A percentile compares a stretch with the other conserved stretches of the same genome.
Evolutionary conservation across 2,329 filamentous ascomycete genomes (phyloP).

Genomic region (Myriosclerotinia scirpicola): DNA sequence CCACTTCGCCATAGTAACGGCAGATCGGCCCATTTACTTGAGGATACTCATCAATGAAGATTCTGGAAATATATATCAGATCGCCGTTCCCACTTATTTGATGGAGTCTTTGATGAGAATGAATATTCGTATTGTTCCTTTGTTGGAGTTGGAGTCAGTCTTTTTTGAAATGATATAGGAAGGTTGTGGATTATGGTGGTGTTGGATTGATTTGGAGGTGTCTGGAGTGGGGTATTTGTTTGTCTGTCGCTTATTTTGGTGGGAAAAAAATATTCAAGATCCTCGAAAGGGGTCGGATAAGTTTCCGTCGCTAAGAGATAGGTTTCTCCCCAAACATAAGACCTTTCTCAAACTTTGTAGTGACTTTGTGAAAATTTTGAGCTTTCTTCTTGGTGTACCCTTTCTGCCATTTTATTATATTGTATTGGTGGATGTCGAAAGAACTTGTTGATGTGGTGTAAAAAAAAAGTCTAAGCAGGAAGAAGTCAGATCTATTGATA

Average conservation of each 20-base stretch:
- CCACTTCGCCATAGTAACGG: too few species aligned
- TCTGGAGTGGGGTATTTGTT: neutral
- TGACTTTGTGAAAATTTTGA: neutral
- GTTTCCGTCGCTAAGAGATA: neutral
- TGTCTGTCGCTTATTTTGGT: neutral
- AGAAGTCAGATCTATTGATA: neutral
- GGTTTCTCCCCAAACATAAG: neutral
- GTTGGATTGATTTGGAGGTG: neutral
- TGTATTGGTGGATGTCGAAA: neutral
- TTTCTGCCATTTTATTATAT: neutral
- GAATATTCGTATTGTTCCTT: neutral
- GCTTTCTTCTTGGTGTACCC: neutral
- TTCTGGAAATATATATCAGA: too few species aligned
- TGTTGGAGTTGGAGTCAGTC: neutral
- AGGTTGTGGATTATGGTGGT: neutral
- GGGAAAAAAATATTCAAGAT: neutral
- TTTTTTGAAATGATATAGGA: neutral
- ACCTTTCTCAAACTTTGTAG: neutral
- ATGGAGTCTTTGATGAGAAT: neutral
- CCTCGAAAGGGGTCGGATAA: slow-evolving; percentile 1
- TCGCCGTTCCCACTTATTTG: neutral
- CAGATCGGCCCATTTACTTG: too few species aligned
- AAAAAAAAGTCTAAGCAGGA: neutral
- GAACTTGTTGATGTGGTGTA: neutral
- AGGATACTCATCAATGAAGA: too few species aligned